Base-by-base conservation (phyloP, 768 basidiomycete genomes). In the Clitopilus passeckerianus region DNA sequence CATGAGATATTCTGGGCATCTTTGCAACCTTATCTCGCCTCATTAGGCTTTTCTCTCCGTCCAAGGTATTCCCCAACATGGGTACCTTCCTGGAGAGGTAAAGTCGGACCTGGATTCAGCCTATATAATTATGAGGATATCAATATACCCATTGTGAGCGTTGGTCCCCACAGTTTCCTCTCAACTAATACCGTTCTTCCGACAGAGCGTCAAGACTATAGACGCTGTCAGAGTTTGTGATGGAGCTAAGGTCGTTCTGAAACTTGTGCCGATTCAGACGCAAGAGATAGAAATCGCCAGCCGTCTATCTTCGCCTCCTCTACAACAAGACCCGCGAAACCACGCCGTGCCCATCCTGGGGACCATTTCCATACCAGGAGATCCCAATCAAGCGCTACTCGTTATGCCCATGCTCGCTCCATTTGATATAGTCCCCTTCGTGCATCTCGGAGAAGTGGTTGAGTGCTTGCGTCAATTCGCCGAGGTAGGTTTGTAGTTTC, bases 261-360 rank as follows among this genome's bases (percentile, higher is more conserved):
- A 66, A 52, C 35, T 61, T 6, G 41, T 63, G 9, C 43, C 59
- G 7, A 43, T 60, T 1, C 2, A 10, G 7, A 56, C 16, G 10
- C 44, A 58, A 34, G 65, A 68, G 41, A 34, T 67, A 20, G 34
- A 34, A 15, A 58, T 68, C 34, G 53, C 61, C 24, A 57, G 44
- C 7, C 59, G 64, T 60, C 54, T 70, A 16, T 58, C 57, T 20
- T 62, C 60, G 3, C 54, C 58, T 33, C 56, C 53, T 4, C 8
- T 60, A 8, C 54, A 35, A 0, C 15, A 30, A 1, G 66, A 71
- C 56, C 59, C 67, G 20, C 24, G 66, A 15, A 73, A 71, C 56
- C 61, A 61, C 41, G 55, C 63, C 9, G 65, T 68, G 3, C 67
- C 67, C 1, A 43, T 73, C 1, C 60, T 69, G 0, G 68, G 70